Evolutionary conservation across 495 filamentous ascomycete genomes (phyloP).

Genomic region (Penicillium diatomitis): DNA sequence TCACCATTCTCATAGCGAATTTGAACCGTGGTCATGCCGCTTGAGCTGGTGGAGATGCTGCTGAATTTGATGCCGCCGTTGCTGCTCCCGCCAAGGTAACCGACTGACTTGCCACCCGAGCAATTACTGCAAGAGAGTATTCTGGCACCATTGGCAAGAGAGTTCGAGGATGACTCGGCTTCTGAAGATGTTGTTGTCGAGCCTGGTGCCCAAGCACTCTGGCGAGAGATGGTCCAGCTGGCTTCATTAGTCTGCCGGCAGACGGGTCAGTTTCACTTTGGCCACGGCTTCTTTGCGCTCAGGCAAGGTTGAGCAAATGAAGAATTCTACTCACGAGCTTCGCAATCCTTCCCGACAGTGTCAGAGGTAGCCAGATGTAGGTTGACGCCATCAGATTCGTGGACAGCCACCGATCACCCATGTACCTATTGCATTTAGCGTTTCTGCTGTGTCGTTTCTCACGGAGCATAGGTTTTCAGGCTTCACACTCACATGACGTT

Average conservation of each 20-base stretch:
- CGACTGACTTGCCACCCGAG: neutral
- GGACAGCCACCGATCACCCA: conserved; percentile 58
- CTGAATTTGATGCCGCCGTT: neutral
- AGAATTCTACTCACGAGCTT: neutral
- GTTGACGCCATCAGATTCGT: conserved; percentile 49
- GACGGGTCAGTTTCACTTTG: too few species aligned
- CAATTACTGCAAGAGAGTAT: neutral
- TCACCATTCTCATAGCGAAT: neutral
- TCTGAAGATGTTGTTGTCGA: neutral
- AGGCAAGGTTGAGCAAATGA: too few species aligned
- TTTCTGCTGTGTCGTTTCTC: neutral
- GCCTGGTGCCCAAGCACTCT: neutral
- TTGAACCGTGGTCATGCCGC: neutral
- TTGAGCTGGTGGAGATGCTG: neutral
- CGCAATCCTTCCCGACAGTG: conserved; percentile 44
- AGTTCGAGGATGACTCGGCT: neutral
- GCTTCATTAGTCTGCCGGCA: neutral
- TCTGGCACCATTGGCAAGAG: neutral
- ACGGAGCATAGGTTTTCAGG: neutral
- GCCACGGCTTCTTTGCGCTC: too few species aligned
- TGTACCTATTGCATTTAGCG: conserved; percentile 41
- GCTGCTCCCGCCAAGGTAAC: neutral
- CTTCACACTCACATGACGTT: neutral
- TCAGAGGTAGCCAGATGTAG: conserved; percentile 59
- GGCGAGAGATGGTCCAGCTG: neutral